These are phyloP conservation scores for Tulasnella sp. DNA, from an alignment of 768 basidiomycete species.

Conservation along the genomic window DNA sequence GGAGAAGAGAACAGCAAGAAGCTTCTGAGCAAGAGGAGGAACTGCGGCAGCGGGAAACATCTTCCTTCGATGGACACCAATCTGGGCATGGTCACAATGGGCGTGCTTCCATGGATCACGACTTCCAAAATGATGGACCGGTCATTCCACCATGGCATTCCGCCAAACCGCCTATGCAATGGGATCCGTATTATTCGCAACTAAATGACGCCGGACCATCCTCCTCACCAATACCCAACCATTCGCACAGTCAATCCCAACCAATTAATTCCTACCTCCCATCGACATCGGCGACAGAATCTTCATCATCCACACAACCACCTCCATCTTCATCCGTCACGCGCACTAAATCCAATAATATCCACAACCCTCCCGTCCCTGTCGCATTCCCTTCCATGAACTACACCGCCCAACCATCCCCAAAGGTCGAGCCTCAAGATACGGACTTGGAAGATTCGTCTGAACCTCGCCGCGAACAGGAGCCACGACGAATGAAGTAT, in stretches of 20 bases:
- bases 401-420: constrained; percentile 1
- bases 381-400: constrained; percentile 1
- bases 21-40: neutral
- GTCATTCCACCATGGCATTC: constrained; percentile 12
- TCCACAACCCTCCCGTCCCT: constrained; percentile 9
- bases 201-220: neutral
- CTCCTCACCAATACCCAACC: neutral
- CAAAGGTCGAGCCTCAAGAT: too few relatives aligned
- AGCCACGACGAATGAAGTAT: constrained; percentile 1
- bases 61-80: neutral
- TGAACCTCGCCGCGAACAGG: neutral
- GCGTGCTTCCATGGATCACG: neutral
- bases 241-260: neutral
- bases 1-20: constrained; percentile 3
- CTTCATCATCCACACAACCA: neutral
- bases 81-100: neutral
- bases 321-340: neutral
- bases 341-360: neutral
- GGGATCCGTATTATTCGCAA: constrained; percentile 5
- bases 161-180: constrained; percentile 3
- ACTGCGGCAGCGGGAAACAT: neutral
- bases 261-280: neutral
- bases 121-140: neutral
- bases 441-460: too few relatives aligned
- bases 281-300: neutral